These are phyloP conservation scores for Aspergillus campestris DNA, from an alignment of 495 filamentous ascomycete genomes.

Conservation along the genomic window DNA sequence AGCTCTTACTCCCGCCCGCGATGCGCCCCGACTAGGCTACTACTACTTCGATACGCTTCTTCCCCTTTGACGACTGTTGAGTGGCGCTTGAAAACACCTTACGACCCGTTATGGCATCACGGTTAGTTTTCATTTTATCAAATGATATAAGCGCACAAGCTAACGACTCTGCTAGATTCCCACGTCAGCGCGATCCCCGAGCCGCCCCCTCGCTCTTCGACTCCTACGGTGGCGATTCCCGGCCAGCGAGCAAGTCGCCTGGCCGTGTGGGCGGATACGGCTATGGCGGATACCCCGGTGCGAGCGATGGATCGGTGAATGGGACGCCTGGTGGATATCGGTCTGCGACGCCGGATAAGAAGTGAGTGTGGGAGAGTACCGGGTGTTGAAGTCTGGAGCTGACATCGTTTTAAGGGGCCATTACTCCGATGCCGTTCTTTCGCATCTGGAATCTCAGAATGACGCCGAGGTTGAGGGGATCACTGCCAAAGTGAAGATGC, in stretches of 20 bases:
- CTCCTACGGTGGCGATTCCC: slow-evolving; percentile 60
- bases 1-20: too few relatives aligned
- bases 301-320: slow-evolving; percentile 25
- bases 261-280: slow-evolving; percentile 41
- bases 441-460: slow-evolving; percentile 92
- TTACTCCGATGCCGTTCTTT: slow-evolving; percentile 87
- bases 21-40: neutral
- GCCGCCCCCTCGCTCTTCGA: slow-evolving; percentile 78
- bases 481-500: slow-evolving; percentile 76
- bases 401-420: slow-evolving; percentile 54
- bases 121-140: slow-evolving; percentile 8
- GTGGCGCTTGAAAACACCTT: neutral
- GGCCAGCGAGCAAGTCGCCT: slow-evolving; percentile 43
- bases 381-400: neutral
- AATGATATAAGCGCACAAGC: neutral
- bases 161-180: slow-evolving; percentile 40
- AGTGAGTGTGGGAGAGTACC: slow-evolving; percentile 35
- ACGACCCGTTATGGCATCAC: slow-evolving; percentile 21
- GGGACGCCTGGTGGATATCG: slow-evolving; percentile 36
- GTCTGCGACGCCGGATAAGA: slow-evolving; percentile 77
- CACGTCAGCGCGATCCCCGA: slow-evolving; percentile 73
- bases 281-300: slow-evolving; percentile 54
- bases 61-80: neutral
- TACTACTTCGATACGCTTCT: neutral
- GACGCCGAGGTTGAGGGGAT: slow-evolving; percentile 86